phyloP scores from a whole-genome alignment of 1,284 basidiomycete species.

The Mycena citricolor region DNA sequence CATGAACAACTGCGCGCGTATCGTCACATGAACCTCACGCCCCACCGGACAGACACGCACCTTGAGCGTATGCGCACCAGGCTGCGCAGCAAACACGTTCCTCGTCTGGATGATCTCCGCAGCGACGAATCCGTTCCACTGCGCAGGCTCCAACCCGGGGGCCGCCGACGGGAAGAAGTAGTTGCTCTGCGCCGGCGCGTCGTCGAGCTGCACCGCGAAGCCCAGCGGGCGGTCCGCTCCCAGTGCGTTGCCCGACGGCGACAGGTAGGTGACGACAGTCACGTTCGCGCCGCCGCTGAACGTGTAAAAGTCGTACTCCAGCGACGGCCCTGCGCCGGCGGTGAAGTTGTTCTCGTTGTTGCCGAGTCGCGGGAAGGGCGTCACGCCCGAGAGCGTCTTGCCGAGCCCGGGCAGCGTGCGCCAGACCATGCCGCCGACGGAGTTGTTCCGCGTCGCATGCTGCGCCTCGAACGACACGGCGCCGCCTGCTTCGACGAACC shows the following conservation, averaged over 20 bases:
- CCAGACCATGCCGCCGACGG: slow-evolving; percentile 55
- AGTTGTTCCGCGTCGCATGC: slow-evolving; percentile 52
- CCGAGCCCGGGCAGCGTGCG: slow-evolving; percentile 58
- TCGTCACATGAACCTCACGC: background rate
- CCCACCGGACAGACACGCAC: slow-evolving; percentile 28
- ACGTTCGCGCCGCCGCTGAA: slow-evolving; percentile 39
- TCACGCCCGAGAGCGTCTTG: slow-evolving; percentile 58
- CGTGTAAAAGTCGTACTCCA: slow-evolving; percentile 69
- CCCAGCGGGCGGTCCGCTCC: slow-evolving; percentile 53
- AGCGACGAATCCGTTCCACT: slow-evolving; percentile 60
- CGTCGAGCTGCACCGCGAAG: slow-evolving; percentile 58
- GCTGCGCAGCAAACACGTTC: slow-evolving; percentile 39
- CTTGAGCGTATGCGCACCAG: slow-evolving; percentile 61
- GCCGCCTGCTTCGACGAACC: slow-evolving; percentile 64
- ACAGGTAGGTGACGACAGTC: slow-evolving; percentile 52
- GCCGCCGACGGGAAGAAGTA: slow-evolving; percentile 52
- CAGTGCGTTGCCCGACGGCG: slow-evolving; percentile 60
- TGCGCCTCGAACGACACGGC: slow-evolving; percentile 66
- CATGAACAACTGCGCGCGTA: slow-evolving; percentile 47
- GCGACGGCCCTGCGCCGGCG: slow-evolving; percentile 57
- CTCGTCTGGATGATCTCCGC: slow-evolving; percentile 45
- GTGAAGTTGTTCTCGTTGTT: slow-evolving; percentile 54
- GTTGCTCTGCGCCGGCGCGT: slow-evolving; percentile 40
- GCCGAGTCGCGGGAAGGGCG: slow-evolving; percentile 56
- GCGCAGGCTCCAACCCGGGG: slow-evolving; percentile 50